phyloP scores from a whole-genome alignment of 345 rosid genomes.

The Boechera stricta region DNA sequence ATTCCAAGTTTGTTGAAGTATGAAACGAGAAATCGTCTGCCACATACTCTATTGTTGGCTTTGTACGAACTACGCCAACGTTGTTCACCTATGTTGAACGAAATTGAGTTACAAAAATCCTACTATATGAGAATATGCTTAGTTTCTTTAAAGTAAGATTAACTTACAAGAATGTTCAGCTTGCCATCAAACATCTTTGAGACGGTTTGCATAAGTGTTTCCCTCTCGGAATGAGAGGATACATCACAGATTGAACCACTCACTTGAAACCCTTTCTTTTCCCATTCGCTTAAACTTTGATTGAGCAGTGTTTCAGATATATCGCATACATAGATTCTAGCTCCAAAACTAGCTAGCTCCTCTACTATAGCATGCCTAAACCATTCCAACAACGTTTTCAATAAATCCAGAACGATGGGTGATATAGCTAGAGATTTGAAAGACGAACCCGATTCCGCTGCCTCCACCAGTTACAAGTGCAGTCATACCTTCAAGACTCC shows the following conservation, averaged over 20 bases:
- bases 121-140: not conserved
- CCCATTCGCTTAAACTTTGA: conserved; percentile 28
- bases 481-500: conserved; percentile 52
- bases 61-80: not conserved
- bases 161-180: conserved; percentile 33
- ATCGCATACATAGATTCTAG: conserved; percentile 21
- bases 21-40: conserved; percentile 21
- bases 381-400: not conserved
- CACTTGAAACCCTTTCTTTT: too few relatives aligned
- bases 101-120: not conserved
- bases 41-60: conserved; percentile 22
- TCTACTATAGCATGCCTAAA: conserved; percentile 24
- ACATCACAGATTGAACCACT: too few relatives aligned
- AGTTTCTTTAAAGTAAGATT: not conserved
- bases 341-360: conserved; percentile 7
- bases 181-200: conserved; percentile 3
- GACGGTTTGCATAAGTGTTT: too few relatives aligned
- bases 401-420: too few relatives aligned
- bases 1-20: conserved; percentile 26
- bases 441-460: conserved; percentile 46
- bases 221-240: too few relatives aligned
- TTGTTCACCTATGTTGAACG: conserved; percentile 25
- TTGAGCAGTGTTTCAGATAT: conserved; percentile 10
- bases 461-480: conserved; percentile 56
- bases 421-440: not conserved